These are phyloP conservation scores for Aspergillus jensenii DNA, from an alignment of 2,329 filamentous ascomycete species.

Conservation along the genomic window DNA sequence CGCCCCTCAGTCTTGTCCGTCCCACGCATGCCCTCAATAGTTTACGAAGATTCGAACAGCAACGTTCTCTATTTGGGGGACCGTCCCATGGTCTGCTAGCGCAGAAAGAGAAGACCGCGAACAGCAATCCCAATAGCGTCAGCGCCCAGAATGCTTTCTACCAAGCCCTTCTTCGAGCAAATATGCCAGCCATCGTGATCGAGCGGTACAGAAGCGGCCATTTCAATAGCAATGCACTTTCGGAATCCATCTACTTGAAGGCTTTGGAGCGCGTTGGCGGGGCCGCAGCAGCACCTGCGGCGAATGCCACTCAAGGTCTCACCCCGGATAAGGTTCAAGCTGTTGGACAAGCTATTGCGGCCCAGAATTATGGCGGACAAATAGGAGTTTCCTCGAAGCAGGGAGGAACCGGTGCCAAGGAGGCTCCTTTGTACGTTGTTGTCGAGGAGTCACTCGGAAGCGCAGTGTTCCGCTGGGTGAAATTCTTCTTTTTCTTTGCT, in stretches of 20 bases:
- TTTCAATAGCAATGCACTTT: slow-evolving; percentile 76
- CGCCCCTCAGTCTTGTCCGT: slow-evolving; percentile 26
- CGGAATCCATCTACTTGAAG: slow-evolving; percentile 76
- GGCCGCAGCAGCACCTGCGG: slow-evolving; percentile 25
- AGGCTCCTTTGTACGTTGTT: slow-evolving; percentile 88
- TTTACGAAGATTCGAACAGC: slow-evolving; percentile 33
- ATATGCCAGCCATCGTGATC: slow-evolving; percentile 89
- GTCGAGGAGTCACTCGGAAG: slow-evolving; percentile 85
- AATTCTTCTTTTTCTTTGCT: slow-evolving; percentile 76
- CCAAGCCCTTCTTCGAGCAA: slow-evolving; percentile 81
- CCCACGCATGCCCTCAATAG: slow-evolving; percentile 22
- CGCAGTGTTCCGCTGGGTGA: slow-evolving; percentile 85
- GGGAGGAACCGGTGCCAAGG: slow-evolving; percentile 68
- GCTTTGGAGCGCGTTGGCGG: slow-evolving; percentile 66
- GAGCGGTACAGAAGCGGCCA: slow-evolving; percentile 84
- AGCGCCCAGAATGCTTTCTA: slow-evolving; percentile 93
- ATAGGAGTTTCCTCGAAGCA: slow-evolving; percentile 51
- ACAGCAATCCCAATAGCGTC: slow-evolving; percentile 84
- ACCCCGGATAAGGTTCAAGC: slow-evolving; percentile 69
- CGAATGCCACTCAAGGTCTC: slow-evolving; percentile 39
- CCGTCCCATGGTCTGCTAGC: slow-evolving; percentile 65
- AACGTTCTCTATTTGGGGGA: slow-evolving; percentile 41
- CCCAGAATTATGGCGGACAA: slow-evolving; percentile 67
- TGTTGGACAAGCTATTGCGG: slow-evolving; percentile 78
- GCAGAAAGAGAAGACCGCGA: slow-evolving; percentile 85